Percentiles rank a stretch among this genome's conserved stretches.
phyloP scores from a whole-genome alignment of 345 rosid species.

The Mercurialis annua region DNA sequence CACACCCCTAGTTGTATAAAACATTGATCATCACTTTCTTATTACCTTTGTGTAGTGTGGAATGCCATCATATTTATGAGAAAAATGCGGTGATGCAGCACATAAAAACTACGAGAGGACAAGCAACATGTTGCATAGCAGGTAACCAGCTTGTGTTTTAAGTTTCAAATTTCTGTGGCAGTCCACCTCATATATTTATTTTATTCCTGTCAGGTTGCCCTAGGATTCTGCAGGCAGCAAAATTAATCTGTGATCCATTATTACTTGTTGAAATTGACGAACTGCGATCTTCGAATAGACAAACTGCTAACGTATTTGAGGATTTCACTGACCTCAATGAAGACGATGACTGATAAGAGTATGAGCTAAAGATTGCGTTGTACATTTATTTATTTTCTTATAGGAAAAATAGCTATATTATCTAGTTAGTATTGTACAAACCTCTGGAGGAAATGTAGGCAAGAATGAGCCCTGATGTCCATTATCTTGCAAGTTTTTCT shows the following conservation, averaged over 20 bases:
- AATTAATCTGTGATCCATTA: conserved; percentile 54
- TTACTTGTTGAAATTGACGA: conserved; percentile 70
- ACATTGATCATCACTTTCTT: too few species aligned
- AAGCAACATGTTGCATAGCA: conserved; percentile 59
- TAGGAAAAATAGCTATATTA: background rate
- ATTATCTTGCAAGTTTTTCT: too few species aligned
- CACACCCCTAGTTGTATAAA: too few species aligned
- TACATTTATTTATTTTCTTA: too few species aligned
- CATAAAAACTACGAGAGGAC: conserved; percentile 36
- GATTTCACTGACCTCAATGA: conserved; percentile 58
- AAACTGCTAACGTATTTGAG: conserved; percentile 51
- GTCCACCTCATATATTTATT: background rate
- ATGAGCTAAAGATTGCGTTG: too few species aligned
- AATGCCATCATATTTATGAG: conserved; percentile 85
- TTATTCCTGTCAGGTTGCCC: conserved; percentile 57
- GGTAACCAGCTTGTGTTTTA: conserved; percentile 37
- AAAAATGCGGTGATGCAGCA: conserved; percentile 47
- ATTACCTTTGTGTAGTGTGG: conserved; percentile 41
- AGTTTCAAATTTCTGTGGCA: background rate
- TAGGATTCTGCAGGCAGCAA: conserved; percentile 42
- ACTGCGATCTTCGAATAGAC: conserved; percentile 46
- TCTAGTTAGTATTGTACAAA: too few species aligned
- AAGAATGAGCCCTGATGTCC: too few species aligned
- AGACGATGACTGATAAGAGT: conserved; percentile 9
- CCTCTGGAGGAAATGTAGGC: too few species aligned